Conservation (phyloP, 2,329 filamentous ascomycete genomes). For the Aspergillus sp. region DNA sequence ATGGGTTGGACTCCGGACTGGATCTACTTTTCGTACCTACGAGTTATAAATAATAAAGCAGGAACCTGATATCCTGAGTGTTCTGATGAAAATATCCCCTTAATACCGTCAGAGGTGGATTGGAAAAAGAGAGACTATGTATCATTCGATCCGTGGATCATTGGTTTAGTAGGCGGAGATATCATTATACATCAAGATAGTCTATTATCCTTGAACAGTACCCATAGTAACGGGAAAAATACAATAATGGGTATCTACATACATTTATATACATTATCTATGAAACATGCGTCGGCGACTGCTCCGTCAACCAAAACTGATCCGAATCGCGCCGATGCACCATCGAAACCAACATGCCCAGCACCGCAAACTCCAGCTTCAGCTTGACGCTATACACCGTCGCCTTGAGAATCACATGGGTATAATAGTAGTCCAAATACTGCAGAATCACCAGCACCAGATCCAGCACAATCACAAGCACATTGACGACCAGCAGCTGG, state of each 20-base stretch:
- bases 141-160: no score
- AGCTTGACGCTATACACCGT: neutral
- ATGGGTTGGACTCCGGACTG: no score
- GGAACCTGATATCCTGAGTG: no score
- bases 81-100: no score
- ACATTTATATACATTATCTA: neutral
- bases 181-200: no score
- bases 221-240: no score
- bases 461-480: neutral
- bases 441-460: neutral
- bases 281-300: neutral
- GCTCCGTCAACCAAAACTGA: neutral
- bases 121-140: no score
- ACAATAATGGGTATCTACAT: neutral
- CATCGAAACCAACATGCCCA: neutral
- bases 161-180: no score
- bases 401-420: neutral
- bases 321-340: neutral
- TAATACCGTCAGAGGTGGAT: no score
- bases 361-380: neutral
- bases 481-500: neutral
- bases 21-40: no score
- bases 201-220: no score
- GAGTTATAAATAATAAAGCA: no score
- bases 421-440: neutral